Evolutionary conservation across 371 early-diverging fungal species (phyloP).

Genomic region (Cokeromyces recurvatus): DNA sequence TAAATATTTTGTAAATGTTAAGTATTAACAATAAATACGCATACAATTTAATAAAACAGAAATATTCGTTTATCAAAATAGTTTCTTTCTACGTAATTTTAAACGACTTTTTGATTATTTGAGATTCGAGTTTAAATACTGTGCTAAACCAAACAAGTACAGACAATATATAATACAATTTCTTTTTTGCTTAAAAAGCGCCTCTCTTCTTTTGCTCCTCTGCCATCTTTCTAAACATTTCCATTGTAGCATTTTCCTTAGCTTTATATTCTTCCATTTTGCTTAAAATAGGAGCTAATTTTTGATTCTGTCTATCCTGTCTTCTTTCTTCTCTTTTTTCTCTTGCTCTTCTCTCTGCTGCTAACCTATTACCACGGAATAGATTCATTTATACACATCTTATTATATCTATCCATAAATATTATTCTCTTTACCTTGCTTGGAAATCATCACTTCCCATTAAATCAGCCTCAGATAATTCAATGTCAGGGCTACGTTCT

Average conservation of each 20-base stretch:
- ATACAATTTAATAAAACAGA: no score
- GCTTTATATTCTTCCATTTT: constrained; percentile 51
- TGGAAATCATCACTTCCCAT: constrained; percentile 64
- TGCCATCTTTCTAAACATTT: constrained; percentile 66
- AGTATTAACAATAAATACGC: no score
- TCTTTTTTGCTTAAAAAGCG: constrained; percentile 5
- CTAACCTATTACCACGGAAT: constrained; percentile 24
- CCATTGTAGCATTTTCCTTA: constrained; percentile 66
- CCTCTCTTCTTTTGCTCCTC: constrained; percentile 38
- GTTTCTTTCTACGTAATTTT: no score
- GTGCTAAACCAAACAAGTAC: no score
- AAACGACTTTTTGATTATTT: no score
- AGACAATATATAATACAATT: no score
- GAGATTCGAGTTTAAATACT: no score
- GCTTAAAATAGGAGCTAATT: constrained; percentile 36
- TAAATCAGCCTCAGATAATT: constrained; percentile 68
- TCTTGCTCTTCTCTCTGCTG: constrained; percentile 42
- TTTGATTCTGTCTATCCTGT: constrained; percentile 29
- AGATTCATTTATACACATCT: background rate
- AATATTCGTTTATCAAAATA: no score
- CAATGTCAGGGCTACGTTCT: constrained; percentile 71
- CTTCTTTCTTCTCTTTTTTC: constrained; percentile 43
- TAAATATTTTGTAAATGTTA: no score
- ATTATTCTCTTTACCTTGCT: constrained; percentile 34
- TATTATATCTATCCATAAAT: background rate